Percentiles rank a stretch among this genome's conserved stretches.
Conservation (phyloP, 2,329 filamentous ascomycete genomes). For the Neopestalotiopsis rosae region DNA sequence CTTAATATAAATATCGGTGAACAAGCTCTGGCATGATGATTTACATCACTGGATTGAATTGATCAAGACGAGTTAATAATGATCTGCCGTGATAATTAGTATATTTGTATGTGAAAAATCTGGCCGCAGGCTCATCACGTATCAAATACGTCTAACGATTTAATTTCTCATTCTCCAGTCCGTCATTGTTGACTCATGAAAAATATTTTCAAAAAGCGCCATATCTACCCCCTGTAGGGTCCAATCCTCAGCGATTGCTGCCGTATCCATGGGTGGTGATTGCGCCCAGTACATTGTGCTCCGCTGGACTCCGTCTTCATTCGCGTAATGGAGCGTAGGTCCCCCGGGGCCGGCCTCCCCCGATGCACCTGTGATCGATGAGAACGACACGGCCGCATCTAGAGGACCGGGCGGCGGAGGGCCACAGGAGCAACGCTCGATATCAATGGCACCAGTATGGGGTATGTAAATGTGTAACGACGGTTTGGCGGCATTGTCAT, state of each 20-base stretch:
- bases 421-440: neutral
- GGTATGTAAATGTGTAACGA: conserved; percentile 46
- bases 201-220: neutral
- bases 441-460: conserved; percentile 44
- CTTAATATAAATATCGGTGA: too few species aligned
- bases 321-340: neutral
- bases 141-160: neutral
- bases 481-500: conserved; percentile 17
- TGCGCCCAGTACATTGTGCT: neutral
- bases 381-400: neutral
- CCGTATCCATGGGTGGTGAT: neutral
- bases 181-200: neutral
- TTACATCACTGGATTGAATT: too few species aligned
- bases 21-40: too few species aligned
- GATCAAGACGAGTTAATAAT: too few species aligned
- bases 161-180: neutral
- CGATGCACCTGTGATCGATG: too few species aligned
- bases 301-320: neutral
- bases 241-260: neutral
- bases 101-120: too few species aligned
- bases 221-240: neutral
- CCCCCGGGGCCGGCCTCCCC: neutral
- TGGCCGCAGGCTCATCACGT: neutral
- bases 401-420: neutral
- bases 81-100: too few species aligned